phyloP scores from a whole-genome alignment of 2,329 filamentous ascomycete genomes.

The Hortaea sp. region DNA sequence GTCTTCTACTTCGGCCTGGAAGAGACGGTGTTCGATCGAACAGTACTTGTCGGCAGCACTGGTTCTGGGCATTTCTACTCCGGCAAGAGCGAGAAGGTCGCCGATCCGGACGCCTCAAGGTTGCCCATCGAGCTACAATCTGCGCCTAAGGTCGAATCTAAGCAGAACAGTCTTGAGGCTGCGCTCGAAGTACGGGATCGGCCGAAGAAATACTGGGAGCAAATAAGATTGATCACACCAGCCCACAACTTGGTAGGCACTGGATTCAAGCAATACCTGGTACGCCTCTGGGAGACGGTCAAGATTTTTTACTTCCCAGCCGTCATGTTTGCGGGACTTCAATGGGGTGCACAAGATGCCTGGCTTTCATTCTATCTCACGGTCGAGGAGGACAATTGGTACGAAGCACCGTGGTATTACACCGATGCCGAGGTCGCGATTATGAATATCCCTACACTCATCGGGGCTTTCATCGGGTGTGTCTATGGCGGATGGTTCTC shows the following conservation, averaged over 20 bases:
- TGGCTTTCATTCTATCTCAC: conserved; percentile 52
- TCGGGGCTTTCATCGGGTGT: conserved; percentile 47
- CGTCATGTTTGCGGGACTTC: conserved; percentile 47
- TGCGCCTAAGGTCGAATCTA: background rate
- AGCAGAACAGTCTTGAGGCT: background rate
- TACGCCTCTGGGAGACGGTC: conserved; percentile 45
- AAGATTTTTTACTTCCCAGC: conserved; percentile 50
- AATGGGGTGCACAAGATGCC: conserved; percentile 52
- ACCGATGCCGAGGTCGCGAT: conserved; percentile 43
- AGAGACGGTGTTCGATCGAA: conserved; percentile 42
- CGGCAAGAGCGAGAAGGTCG: conserved; percentile 1
- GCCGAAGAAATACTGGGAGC: conserved; percentile 41
- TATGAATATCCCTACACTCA: conserved; percentile 48
- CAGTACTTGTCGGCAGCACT: conserved; percentile 19
- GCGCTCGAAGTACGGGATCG: background rate
- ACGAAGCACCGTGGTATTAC: conserved; percentile 46
- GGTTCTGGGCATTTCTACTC: background rate
- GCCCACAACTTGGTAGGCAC: conserved; percentile 44
- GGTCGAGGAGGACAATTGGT: conserved; percentile 48
- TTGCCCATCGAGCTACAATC: background rate
- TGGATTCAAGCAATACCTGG: conserved; percentile 45
- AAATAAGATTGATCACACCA: conserved; percentile 47
- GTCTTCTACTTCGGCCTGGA: conserved; percentile 44
- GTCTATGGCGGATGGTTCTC: conserved; percentile 49
- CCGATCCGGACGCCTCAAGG: background rate